phyloP scores from a whole-genome alignment of 2,329 filamentous ascomycete genomes.

The Sclerotiophoma versabilis region DNA sequence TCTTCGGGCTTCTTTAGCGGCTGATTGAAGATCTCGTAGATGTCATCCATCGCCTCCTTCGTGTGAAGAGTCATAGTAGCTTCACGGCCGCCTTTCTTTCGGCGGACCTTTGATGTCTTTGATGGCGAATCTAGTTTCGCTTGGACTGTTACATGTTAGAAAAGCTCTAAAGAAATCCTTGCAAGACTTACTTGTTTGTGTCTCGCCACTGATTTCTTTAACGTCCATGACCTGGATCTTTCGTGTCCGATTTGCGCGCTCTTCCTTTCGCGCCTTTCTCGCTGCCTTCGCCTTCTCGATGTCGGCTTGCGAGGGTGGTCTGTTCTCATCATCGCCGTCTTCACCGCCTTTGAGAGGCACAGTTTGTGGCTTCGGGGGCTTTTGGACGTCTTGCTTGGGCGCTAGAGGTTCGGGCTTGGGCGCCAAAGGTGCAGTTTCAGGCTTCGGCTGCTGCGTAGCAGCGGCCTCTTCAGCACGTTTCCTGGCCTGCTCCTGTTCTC shows the following conservation, averaged over 20 bases:
- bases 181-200: slow-evolving; percentile 78
- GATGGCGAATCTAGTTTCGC: slow-evolving; percentile 91
- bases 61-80: slow-evolving; percentile 99
- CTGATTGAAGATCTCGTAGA: slow-evolving; percentile 96
- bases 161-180: background rate
- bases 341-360: slow-evolving; percentile 46
- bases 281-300: slow-evolving; percentile 65
- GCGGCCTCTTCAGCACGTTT: slow-evolving; percentile 28
- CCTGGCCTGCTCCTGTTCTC: slow-evolving; percentile 37
- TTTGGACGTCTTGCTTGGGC: slow-evolving; percentile 25
- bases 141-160: slow-evolving; percentile 69
- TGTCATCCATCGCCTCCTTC: slow-evolving; percentile 92
- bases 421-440: slow-evolving; percentile 15
- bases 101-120: slow-evolving; percentile 72
- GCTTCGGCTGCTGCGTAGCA: slow-evolving; percentile 16
- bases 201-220: slow-evolving; percentile 73
- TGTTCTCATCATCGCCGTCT: slow-evolving; percentile 57
- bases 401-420: slow-evolving; percentile 20
- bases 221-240: slow-evolving; percentile 78
- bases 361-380: slow-evolving; percentile 30
- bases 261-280: slow-evolving; percentile 57
- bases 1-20: slow-evolving; percentile 66
- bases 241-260: slow-evolving; percentile 58
- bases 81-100: slow-evolving; percentile 76
- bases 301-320: slow-evolving; percentile 54